Evolutionary conservation across 495 filamentous ascomycete genomes (phyloP).

Genomic region (Annulohypoxylon stygium): DNA sequence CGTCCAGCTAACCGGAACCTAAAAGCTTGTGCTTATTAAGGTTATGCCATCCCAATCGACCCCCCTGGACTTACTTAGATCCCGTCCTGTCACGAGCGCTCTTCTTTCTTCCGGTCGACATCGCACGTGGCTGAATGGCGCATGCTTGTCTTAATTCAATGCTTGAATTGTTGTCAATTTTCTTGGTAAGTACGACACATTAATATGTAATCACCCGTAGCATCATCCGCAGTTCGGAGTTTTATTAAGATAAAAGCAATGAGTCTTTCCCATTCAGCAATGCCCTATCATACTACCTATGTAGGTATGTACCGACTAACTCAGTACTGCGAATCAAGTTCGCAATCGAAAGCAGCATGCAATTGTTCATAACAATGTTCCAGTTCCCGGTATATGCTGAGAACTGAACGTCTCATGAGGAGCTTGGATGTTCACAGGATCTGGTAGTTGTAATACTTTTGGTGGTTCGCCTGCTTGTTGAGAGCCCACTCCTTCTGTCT

Average conservation of each 20-base stretch:
- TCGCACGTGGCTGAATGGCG: constrained; percentile 2
- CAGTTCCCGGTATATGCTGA: neutral
- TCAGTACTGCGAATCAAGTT: constrained; percentile 1
- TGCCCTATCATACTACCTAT: constrained; percentile 26
- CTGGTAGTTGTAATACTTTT: constrained; percentile 51
- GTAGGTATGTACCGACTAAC: constrained; percentile 12
- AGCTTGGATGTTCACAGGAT: constrained; percentile 37
- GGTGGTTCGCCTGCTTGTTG: constrained; percentile 51
- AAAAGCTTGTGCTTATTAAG: constrained; percentile 20
- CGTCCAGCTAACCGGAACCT: constrained; percentile 13
- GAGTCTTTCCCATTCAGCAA: constrained; percentile 12
- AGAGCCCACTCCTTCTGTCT: constrained; percentile 47
- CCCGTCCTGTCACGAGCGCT: neutral
- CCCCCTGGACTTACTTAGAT: neutral
- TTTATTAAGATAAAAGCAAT: neutral
- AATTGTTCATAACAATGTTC: constrained; percentile 10
- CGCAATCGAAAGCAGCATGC: constrained; percentile 12
- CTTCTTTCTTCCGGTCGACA: constrained; percentile 18
- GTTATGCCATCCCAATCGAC: constrained; percentile 25
- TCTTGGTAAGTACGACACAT: neutral
- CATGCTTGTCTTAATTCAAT: neutral
- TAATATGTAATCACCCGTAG: neutral
- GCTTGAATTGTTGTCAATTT: neutral
- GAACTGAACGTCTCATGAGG: constrained; percentile 11
- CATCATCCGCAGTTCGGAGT: neutral